Base-by-base conservation (phyloP, 371 early-diverging fungal species). In the Dichotomocladium elegans region DNA sequence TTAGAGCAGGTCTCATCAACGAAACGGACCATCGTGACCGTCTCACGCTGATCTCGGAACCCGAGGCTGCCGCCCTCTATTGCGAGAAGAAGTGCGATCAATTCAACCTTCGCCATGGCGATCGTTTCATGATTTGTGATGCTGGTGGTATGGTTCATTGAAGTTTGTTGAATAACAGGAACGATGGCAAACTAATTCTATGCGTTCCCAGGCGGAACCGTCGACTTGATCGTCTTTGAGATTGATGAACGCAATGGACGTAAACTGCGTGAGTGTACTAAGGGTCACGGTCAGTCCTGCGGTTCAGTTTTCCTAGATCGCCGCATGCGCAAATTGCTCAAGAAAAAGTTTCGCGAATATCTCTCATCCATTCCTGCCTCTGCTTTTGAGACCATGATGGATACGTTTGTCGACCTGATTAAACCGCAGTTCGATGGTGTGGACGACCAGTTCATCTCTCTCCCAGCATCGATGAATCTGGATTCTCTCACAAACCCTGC, bases 291-390 rank as follows among this genome's bases (percentile, higher is more conserved):
- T 35, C 77, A 70, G 17, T 71, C 75, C 8, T 79, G 80, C 45
- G 82, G 82, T 25, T 73, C 77, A 7, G 79, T 78, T 4, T 82
- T 80, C 48, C 56, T 82, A 41, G 82, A 82, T 61, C 72, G 77
- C 41, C 71, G 76, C 37, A 77, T 82, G 80, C 77, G 78, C 4
- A 68, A 64, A n/a, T 59, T 82, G 22, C 31, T 82, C 47, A 66
- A 71, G 21, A 65, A 71, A 47, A 78, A 72, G 51, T 68, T 79
- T 57, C 69, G 61, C 22, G 72, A 73, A 33, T 70, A 77, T 30
- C 53, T 76, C 5, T 66, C 74, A 8, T 72, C 71, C 19, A 77
- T 82, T 29, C 79, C 79, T 1, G 70, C 70, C 6, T 78, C 71
- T 49, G 75, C 78, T 26, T 77, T 77, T 56, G 80, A 77, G 35